Percentiles rank a stretch among this genome's conserved stretches.
These are phyloP conservation scores for Lentinula boryana DNA, from an alignment of 768 basidiomycete genomes.

Conservation along the genomic window DNA sequence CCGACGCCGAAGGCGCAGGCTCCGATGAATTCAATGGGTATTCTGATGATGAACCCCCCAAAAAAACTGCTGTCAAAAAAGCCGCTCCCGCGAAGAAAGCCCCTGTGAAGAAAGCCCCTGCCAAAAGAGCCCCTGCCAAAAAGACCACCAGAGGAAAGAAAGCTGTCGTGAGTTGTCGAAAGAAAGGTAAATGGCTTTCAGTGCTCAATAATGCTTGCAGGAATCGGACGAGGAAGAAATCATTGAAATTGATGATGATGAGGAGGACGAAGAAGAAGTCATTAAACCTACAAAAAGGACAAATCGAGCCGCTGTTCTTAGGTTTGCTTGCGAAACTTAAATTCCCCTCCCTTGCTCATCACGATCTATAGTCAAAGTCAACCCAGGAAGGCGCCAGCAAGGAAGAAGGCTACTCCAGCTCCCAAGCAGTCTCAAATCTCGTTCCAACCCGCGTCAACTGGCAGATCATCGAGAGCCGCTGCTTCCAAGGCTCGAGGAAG, in stretches of 20 bases:
- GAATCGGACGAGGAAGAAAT: constrained; percentile 46
- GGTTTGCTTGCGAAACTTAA: constrained; percentile 31
- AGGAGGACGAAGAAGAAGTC: constrained; percentile 38
- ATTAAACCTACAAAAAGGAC: constrained; percentile 47
- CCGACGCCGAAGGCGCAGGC: constrained; percentile 35
- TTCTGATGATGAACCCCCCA: constrained; percentile 38
- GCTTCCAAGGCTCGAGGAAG: constrained; percentile 63
- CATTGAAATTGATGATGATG: constrained; percentile 50
- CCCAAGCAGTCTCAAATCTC: constrained; percentile 51
- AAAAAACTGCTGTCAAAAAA: constrained; percentile 30
- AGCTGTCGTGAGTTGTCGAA: constrained; percentile 20
- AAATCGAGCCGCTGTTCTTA: constrained; percentile 58
- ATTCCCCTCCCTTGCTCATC: neutral
- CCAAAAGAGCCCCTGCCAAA: constrained; percentile 23
- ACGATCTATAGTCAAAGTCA: constrained; percentile 23
- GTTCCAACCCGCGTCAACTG: constrained; percentile 49
- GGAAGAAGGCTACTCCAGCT: constrained; percentile 31
- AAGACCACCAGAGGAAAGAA: constrained; percentile 47
- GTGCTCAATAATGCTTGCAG: constrained; percentile 17
- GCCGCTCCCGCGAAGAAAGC: constrained; percentile 8
- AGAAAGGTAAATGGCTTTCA: neutral
- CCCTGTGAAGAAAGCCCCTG: constrained; percentile 22
- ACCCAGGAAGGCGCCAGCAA: constrained; percentile 50
- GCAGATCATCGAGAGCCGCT: constrained; percentile 59
- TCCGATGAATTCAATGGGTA: constrained; percentile 51